phyloP scores from a whole-genome alignment of 257 asterid species.

The Orobanche coerulescens region DNA sequence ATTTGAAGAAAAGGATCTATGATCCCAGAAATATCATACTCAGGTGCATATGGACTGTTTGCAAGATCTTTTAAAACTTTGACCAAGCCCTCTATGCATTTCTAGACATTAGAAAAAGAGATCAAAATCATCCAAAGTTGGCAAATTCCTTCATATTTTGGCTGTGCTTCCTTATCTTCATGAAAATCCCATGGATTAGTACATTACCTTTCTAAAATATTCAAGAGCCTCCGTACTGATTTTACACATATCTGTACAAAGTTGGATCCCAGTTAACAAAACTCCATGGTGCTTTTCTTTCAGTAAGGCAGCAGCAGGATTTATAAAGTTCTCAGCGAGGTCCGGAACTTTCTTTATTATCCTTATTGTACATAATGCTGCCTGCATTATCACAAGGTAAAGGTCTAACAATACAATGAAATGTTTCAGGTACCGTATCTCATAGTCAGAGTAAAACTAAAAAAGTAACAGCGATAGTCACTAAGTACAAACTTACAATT shows the following conservation, averaged over 20 bases:
- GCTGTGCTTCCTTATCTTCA: conserved; percentile 15
- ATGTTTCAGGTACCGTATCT: not conserved
- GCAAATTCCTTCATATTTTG: conserved; percentile 13
- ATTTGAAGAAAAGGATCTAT: conserved; percentile 92
- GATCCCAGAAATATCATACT: conserved; percentile 89
- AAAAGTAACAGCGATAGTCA: conserved; percentile 9
- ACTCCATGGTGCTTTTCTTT: conserved; percentile 99
- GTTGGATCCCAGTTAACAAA: conserved; percentile 86
- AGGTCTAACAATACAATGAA: conserved; percentile 11
- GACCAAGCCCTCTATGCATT: conserved; percentile 86
- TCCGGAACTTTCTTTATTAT: conserved; percentile 97
- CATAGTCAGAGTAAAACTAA: conserved; percentile 1
- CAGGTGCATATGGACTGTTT: conserved; percentile 96
- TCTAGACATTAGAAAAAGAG: conserved; percentile 60
- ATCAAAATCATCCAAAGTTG: conserved; percentile 9
- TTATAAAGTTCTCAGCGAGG: conserved; percentile 85
- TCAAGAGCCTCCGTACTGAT: conserved; percentile 85
- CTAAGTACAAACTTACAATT: not conserved
- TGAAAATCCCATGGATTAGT: conserved; percentile 1
- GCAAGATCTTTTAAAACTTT: conserved; percentile 72
- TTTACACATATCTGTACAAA: conserved; percentile 78
- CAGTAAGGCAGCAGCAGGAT: conserved; percentile 70
- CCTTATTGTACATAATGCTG: conserved; percentile 94
- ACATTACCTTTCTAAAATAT: conserved; percentile 66
- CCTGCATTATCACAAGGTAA: conserved; percentile 38